phyloP scores from a whole-genome alignment of 2,329 filamentous ascomycete genomes.

The Ceratocystis eucalypticola region DNA sequence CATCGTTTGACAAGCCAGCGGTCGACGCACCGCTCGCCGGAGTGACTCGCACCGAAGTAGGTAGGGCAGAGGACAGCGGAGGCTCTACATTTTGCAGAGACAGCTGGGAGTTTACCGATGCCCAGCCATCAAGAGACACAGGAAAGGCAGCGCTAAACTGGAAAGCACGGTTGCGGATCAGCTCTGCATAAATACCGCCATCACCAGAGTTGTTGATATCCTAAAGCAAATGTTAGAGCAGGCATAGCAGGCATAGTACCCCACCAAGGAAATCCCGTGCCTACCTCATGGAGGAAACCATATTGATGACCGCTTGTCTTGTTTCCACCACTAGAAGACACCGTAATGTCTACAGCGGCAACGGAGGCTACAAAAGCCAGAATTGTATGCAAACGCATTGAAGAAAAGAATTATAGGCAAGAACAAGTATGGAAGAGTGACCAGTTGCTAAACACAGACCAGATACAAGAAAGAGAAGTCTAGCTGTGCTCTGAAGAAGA shows the following conservation, averaged over 20 bases:
- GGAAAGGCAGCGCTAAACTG: constrained; percentile 38
- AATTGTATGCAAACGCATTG: constrained; percentile 9
- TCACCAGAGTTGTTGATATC: constrained; percentile 57
- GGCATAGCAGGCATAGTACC: not conserved
- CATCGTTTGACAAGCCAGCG: constrained; percentile 39
- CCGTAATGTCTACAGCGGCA: constrained; percentile 28
- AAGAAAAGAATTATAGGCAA: not conserved
- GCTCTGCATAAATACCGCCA: constrained; percentile 58
- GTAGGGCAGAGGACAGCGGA: constrained; percentile 40
- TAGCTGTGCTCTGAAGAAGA: not conserved
- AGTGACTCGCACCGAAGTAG: constrained; percentile 37
- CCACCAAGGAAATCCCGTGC: no score
- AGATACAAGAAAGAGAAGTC: not conserved
- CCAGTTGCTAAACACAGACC: not conserved
- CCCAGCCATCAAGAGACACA: constrained; percentile 34
- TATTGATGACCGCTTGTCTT: constrained; percentile 33
- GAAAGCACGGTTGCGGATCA: constrained; percentile 58
- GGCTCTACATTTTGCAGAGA: constrained; percentile 33
- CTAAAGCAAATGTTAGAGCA: constrained; percentile 24
- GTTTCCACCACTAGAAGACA: constrained; percentile 30
- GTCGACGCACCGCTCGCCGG: constrained; percentile 23
- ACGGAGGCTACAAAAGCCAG: constrained; percentile 12
- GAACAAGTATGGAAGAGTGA: not conserved
- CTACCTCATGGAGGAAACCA: constrained; percentile 34
- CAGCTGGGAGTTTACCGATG: constrained; percentile 32